These are phyloP conservation scores for Ophiocordyceps camponoti-rufipedis DNA, from an alignment of 2,329 filamentous ascomycete genomes.

Conservation along the genomic window DNA sequence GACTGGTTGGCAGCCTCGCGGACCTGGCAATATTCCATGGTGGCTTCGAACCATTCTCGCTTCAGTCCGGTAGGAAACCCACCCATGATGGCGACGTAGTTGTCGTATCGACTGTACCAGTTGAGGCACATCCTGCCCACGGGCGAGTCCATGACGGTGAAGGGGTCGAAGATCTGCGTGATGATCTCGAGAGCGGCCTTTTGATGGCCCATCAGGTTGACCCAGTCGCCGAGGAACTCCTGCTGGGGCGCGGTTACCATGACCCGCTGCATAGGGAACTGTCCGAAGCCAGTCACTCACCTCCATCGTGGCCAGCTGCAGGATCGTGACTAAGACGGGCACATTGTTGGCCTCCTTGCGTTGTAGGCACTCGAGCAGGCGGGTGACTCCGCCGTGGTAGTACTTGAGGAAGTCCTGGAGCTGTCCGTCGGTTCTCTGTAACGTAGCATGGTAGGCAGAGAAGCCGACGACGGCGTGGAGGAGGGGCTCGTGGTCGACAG, in stretches of 20 bases:
- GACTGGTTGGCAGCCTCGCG: constrained; percentile 38
- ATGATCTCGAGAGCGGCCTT: constrained; percentile 74
- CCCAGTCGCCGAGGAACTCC: constrained; percentile 93
- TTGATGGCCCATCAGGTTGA: constrained; percentile 83
- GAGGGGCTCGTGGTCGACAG: constrained; percentile 57
- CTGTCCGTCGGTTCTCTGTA: constrained; percentile 51
- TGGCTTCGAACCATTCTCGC: constrained; percentile 58
- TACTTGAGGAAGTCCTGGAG: constrained; percentile 73
- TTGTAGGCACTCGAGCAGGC: constrained; percentile 54
- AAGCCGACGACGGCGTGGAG: constrained; percentile 80
- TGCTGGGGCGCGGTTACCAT: constrained; percentile 15
- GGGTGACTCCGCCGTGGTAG: constrained; percentile 72
- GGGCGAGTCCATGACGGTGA: constrained; percentile 53
- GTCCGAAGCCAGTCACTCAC: constrained; percentile 26
- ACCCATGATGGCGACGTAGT: constrained; percentile 68
- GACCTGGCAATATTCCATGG: constrained; percentile 42
- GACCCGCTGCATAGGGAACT: background rate
- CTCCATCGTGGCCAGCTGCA: constrained; percentile 88
- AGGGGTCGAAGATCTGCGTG: constrained; percentile 56
- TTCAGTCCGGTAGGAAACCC: constrained; percentile 57
- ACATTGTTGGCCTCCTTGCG: constrained; percentile 53
- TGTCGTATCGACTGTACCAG: constrained; percentile 88
- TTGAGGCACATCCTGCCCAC: constrained; percentile 54
- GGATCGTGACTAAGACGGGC: constrained; percentile 65
- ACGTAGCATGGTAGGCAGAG: constrained; percentile 66